Evolutionary conservation across 2,329 filamentous ascomycete species (phyloP).

Genomic region (Ceratocystis ficicola): DNA sequence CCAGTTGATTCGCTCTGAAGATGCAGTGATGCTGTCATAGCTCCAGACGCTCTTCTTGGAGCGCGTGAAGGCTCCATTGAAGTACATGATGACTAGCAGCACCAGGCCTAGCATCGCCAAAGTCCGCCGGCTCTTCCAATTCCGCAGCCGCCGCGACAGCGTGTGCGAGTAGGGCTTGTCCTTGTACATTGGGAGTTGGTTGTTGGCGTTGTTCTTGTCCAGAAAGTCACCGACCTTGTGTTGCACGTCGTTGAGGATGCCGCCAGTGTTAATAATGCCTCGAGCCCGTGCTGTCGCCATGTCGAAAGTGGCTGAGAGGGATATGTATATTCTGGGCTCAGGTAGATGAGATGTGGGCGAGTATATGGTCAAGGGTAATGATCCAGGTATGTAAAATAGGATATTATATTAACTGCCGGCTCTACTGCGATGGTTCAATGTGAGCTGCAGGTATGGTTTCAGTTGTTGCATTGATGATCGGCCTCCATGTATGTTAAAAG

Average conservation of each 20-base stretch:
- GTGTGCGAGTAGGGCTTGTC: slow-evolving; percentile 73
- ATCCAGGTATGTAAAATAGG: neutral
- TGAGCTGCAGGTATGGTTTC: neutral
- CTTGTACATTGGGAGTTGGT: slow-evolving; percentile 85
- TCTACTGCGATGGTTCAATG: neutral
- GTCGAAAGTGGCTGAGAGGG: neutral
- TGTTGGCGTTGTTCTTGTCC: slow-evolving; percentile 36
- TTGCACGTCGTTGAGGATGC: slow-evolving; percentile 42
- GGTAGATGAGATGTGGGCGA: neutral
- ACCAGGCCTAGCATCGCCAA: slow-evolving; percentile 43
- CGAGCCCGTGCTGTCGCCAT: slow-evolving; percentile 26
- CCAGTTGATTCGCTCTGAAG: slow-evolving; percentile 53
- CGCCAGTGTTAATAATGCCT: slow-evolving; percentile 27
- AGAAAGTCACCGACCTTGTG: slow-evolving; percentile 54
- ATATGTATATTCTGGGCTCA: neutral
- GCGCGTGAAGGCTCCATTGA: slow-evolving; percentile 49
- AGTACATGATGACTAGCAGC: slow-evolving; percentile 50
- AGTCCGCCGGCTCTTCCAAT: slow-evolving; percentile 47
- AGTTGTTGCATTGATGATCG: neutral
- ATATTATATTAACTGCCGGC: neutral
- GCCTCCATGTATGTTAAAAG: neutral
- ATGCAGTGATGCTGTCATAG: slow-evolving; percentile 41
- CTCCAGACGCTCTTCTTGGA: slow-evolving; percentile 38
- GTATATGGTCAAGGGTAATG: neutral
- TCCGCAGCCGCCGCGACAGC: slow-evolving; percentile 42